phyloP scores from a whole-genome alignment of 176 grass and related monocot species.

The Oryza nivara region DNA sequence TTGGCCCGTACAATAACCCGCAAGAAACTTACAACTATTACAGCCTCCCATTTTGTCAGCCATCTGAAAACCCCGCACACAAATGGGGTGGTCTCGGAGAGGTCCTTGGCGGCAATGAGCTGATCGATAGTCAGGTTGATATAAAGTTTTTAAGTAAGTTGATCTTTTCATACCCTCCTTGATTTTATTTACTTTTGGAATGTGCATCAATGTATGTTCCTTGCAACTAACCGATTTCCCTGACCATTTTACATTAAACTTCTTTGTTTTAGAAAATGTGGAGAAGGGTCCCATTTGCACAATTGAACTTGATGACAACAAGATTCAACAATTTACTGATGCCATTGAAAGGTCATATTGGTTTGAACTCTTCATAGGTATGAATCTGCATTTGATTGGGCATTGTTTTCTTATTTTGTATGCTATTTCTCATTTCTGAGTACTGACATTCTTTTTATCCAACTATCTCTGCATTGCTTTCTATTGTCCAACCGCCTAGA shows the following conservation, averaged over 20 bases:
- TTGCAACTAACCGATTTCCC: constrained; percentile 22
- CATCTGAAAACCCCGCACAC: constrained; percentile 75
- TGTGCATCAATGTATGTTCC: constrained; percentile 16
- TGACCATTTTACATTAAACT: not conserved
- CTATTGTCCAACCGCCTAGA: constrained; percentile 51
- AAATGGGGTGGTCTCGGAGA: constrained; percentile 99
- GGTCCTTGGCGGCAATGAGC: constrained; percentile 97
- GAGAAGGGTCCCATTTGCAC: constrained; percentile 80
- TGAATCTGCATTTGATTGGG: constrained; percentile 39
- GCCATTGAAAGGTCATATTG: constrained; percentile 94
- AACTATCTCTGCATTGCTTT: constrained; percentile 35
- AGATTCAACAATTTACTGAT: constrained; percentile 87
- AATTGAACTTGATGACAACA: constrained; percentile 76
- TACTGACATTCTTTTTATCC: constrained; percentile 42
- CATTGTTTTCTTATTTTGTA: constrained; percentile 14
- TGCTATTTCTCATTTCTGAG: constrained; percentile 39
- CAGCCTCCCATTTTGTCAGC: constrained; percentile 92
- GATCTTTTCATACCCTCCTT: constrained; percentile 39
- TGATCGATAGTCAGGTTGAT: constrained; percentile 93
- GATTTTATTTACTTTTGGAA: constrained; percentile 35
- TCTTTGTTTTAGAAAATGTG: constrained; percentile 64
- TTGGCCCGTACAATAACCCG: constrained; percentile 98
- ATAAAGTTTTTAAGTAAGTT: constrained; percentile 93
- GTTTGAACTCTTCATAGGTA: constrained; percentile 99
- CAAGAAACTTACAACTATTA: constrained; percentile 99